Base-by-base conservation (phyloP, 2,329 filamentous ascomycete species). In the Colletotrichum sp. region DNA sequence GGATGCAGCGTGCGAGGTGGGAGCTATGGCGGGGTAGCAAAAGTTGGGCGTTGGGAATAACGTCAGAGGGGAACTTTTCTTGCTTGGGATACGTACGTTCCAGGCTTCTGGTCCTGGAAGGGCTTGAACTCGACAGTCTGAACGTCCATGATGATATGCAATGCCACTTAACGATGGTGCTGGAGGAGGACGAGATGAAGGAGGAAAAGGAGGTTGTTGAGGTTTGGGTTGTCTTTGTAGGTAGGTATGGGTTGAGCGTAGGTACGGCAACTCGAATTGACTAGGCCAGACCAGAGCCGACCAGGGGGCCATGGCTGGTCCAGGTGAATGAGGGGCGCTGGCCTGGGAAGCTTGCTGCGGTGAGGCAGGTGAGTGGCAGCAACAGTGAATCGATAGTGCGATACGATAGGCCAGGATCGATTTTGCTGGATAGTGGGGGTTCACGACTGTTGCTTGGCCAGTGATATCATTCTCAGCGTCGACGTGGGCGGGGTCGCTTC, bases 41-140 rank as follows among this genome's bases (percentile, higher is more conserved):
- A 67, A 66, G 73, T 64, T 67, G 70, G 55, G 65, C 79, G 80
- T 79, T 81, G 82, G 83, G 82, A 38, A 68, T 81, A 83, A 52
- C 38, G 16, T 66, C 71, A 62, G 73, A 77, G 62, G 76, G 78
- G 78, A 75, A 77, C 79, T 73, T 77, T 79, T 16, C 36, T 24
- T 8, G 32, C 78, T 77, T 77, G 77, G 77, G 78, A 79, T 80
- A 96, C 96, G 87, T 93, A 98, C 96, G 96, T 98, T 91, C 96
- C 96, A 79, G 96, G 96, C 91, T 99, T 99, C 91, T 99, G 97
- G 91, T 98, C 97, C 78, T 94, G 91, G 87, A 97, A 98, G 76
- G 96, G 92, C 85, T 92, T 93, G 85, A 98, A 92, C 80, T 94
- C 91, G 82, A 98, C 94, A 70, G 94, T 95, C 86, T 95, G 91